Percentiles rank a stretch among this genome's conserved stretches.
These are phyloP conservation scores for Thozetella sp. DNA, from an alignment of 495 filamentous ascomycete genomes.

Conservation along the genomic window DNA sequence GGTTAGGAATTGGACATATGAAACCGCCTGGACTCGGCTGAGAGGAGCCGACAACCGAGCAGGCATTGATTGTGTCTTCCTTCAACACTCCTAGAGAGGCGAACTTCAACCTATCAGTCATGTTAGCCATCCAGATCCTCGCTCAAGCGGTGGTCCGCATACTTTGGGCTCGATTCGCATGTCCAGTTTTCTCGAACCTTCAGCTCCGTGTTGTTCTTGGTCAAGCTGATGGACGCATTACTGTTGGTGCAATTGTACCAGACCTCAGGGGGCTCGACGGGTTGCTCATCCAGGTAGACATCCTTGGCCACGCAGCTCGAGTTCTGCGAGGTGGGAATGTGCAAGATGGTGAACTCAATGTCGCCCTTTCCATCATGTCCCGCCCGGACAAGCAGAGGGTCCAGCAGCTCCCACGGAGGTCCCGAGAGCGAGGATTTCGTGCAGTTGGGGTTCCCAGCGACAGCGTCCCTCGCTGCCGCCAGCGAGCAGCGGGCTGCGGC, in stretches of 20 bases:
- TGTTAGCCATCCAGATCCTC: neutral
- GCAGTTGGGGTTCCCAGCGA: neutral
- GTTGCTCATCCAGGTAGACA: slow-evolving; percentile 16
- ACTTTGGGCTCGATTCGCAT: slow-evolving; percentile 12
- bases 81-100: slow-evolving; percentile 15
- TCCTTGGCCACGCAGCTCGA: slow-evolving; percentile 18
- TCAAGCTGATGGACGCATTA: slow-evolving; percentile 19
- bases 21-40: slow-evolving; percentile 15
- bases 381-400: neutral
- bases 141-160: neutral
- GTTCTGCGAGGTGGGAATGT: slow-evolving; percentile 17
- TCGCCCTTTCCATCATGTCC: slow-evolving; percentile 10
- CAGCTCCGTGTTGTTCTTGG: slow-evolving; percentile 12
- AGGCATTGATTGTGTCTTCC: slow-evolving; percentile 15
- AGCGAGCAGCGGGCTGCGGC: neutral
- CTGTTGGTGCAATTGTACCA: slow-evolving; percentile 24
- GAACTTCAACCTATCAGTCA: slow-evolving; percentile 11
- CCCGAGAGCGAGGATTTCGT: neutral
- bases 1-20: slow-evolving; percentile 21
- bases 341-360: slow-evolving; percentile 19
- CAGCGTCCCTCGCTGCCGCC: neutral
- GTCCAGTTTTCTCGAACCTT: slow-evolving; percentile 14
- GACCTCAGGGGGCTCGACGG: neutral
- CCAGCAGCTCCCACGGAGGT: neutral
- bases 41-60: slow-evolving; percentile 13